Evolutionary conservation across 1,284 basidiomycete species (phyloP).

Genomic region (Irpex rosettiformis): DNA sequence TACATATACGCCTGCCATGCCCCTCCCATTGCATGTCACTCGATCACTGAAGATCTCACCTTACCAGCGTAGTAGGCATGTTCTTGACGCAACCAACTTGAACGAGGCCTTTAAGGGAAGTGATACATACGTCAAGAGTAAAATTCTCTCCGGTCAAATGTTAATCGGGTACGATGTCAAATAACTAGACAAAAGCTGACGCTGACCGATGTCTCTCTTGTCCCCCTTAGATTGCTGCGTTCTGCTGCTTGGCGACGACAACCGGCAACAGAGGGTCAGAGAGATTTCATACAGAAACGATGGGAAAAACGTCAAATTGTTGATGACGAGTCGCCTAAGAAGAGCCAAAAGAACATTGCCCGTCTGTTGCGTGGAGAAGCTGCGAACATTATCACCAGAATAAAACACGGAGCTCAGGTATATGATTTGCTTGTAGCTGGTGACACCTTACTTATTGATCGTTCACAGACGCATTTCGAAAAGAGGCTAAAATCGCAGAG

Average conservation of each 20-base stretch:
- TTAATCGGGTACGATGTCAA: conserved; percentile 41
- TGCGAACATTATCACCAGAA: conserved; percentile 70
- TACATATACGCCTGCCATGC: conserved; percentile 48
- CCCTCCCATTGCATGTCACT: conserved; percentile 44
- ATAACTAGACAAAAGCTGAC: too few species aligned
- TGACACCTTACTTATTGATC: not conserved
- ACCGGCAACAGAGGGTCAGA: conserved; percentile 68
- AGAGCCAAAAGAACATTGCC: conserved; percentile 24
- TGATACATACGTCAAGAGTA: conserved; percentile 61
- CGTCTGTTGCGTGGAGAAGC: conserved; percentile 75
- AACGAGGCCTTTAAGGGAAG: conserved; percentile 60
- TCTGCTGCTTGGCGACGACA: conserved; percentile 72
- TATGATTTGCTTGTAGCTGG: conserved; percentile 8
- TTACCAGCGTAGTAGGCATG: conserved; percentile 48
- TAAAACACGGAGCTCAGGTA: conserved; percentile 77
- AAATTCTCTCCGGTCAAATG: conserved; percentile 48
- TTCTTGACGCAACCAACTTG: conserved; percentile 52
- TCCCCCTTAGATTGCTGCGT: conserved; percentile 48
- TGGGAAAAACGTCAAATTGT: conserved; percentile 35
- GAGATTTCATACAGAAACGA: conserved; percentile 57
- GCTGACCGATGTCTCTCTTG: not conserved
- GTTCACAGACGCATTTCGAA: conserved; percentile 50
- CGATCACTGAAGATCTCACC: conserved; percentile 47
- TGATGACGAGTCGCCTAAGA: not conserved
- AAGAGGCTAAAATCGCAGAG: conserved; percentile 44